Conservation (phyloP, 78 protist genomes). For the Pigoraptor vietnamica region DNA sequence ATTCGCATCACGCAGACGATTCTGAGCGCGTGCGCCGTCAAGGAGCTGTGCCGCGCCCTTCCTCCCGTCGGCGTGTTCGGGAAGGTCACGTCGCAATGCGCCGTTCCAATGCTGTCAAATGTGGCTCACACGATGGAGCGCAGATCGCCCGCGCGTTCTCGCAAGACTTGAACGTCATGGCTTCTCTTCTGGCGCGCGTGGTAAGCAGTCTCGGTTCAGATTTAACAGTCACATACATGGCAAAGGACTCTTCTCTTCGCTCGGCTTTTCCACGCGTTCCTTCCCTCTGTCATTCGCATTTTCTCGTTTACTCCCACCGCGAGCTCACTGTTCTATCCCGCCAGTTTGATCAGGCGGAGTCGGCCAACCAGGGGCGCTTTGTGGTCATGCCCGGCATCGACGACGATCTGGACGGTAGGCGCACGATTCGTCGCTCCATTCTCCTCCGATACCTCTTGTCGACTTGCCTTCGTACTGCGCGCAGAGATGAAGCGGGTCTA, state of each 20-base stretch:
- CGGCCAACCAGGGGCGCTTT: not conserved
- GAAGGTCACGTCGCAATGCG: not conserved
- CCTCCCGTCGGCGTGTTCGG: not conserved
- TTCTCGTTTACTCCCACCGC: not conserved
- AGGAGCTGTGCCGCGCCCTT: not conserved
- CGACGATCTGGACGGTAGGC: not conserved
- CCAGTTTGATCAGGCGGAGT: not conserved
- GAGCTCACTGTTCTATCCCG: not conserved
- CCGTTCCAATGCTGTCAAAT: not conserved
- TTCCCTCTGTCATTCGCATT: not conserved
- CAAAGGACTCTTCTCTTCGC: too few relatives aligned
- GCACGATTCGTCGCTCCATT: not conserved
- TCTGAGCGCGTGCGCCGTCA: not conserved
- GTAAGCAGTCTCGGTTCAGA: not conserved
- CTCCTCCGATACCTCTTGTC: not conserved
- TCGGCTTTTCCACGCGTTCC: too few relatives aligned
- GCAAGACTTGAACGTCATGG: not conserved
- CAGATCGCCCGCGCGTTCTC: not conserved
- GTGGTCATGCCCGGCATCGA: not conserved
- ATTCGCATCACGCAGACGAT: not conserved
- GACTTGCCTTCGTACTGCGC: not conserved
- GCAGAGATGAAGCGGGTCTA: not conserved
- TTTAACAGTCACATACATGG: too few relatives aligned
- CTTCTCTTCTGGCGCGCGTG: not conserved
- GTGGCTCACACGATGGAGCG: not conserved